Base-by-base conservation (phyloP, 192 early-diverging fungal genomes). In the Dissophora globulifera region DNA sequence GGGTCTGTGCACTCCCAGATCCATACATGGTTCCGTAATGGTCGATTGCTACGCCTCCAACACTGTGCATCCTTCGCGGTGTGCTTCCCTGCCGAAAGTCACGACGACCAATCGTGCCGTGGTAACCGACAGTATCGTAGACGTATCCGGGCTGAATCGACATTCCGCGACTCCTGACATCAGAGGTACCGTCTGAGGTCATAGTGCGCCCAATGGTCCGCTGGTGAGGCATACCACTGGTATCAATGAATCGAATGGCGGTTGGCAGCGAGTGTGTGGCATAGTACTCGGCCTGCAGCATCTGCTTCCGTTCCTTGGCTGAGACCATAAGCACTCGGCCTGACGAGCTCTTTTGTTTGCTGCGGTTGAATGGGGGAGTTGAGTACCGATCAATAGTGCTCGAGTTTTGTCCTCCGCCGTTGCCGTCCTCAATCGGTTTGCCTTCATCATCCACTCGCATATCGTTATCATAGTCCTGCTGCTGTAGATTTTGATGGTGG, bases 221-320 rank as follows among this genome's bases (percentile, higher is more conserved):
- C 38, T 76, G 58, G 26, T 76, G 72, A 2, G 58, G 57, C 49
- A 67, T 38, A 1, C 72, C 72, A 16, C 62, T 51, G 2, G 64
- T 76, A 26, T 76, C 72, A 27, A 76, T 43, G 43, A 76, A 76
- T 20, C 50, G 51, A 30, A 76, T 67, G 1, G 63, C 58, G 0
- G 72, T 67, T 5, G 72, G 63, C 33, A 61, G 50, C 4, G 72
- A 62, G 10, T 66, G 43, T 2, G 57, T 57, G 16, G 72, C 72
- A 29, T 67, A 76, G 46, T 76, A 76, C 38, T 76, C 72, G 6
- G 72, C 72, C 30, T 76, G 58, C 27, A 76, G 26, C 72, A 76
- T 76, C 40, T 76, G 72, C 25, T 62, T 76, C 16, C 72, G 58
- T 26, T 76, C 72, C 49, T 56, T 76, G 41, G 72, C 64, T 15